Evolutionary conservation across 1,284 basidiomycete species (phyloP).

Genomic region (Malassezia restricta): DNA sequence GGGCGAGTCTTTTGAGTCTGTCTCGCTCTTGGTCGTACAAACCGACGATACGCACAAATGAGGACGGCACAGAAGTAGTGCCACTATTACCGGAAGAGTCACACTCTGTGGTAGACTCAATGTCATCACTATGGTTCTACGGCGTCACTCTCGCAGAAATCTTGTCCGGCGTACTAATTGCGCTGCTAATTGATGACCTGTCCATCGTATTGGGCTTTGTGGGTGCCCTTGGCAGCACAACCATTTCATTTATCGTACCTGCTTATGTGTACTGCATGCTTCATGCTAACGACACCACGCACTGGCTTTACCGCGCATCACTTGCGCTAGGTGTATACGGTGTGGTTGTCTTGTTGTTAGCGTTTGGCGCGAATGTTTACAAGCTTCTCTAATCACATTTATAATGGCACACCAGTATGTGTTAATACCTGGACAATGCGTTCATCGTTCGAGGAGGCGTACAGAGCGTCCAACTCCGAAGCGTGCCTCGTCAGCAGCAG

Average conservation of each 20-base stretch:
- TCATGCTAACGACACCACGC: neutral
- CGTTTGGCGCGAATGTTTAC: conserved; percentile 3
- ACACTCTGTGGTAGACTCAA: neutral
- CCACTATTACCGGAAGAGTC: neutral
- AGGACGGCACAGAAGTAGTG: neutral
- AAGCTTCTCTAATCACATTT: neutral
- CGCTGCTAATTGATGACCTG: conserved; percentile 38
- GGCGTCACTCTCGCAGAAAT: conserved; percentile 33
- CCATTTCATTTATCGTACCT: conserved; percentile 72
- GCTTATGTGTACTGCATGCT: conserved; percentile 3
- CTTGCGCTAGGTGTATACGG: conserved; percentile 4
- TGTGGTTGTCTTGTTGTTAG: conserved; percentile 3
- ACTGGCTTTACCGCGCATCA: neutral
- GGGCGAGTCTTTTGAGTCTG: conserved; percentile 58
- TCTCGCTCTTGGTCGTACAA: neutral
- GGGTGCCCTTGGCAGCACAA: conserved; percentile 89
- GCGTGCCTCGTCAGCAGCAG: conserved; percentile 28
- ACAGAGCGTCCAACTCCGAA: conserved; percentile 25
- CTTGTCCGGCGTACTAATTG: conserved; percentile 29
- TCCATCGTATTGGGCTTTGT: conserved; percentile 62
- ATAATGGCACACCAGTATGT: conserved; percentile 1
- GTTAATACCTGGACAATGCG: conserved; percentile 4
- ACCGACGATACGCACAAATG: neutral
- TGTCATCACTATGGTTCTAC: conserved; percentile 16
- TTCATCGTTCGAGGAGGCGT: neutral